Evolutionary conservation across 2,329 filamentous ascomycete genomes (phyloP).

Genomic region (Helotiales sp.): DNA sequence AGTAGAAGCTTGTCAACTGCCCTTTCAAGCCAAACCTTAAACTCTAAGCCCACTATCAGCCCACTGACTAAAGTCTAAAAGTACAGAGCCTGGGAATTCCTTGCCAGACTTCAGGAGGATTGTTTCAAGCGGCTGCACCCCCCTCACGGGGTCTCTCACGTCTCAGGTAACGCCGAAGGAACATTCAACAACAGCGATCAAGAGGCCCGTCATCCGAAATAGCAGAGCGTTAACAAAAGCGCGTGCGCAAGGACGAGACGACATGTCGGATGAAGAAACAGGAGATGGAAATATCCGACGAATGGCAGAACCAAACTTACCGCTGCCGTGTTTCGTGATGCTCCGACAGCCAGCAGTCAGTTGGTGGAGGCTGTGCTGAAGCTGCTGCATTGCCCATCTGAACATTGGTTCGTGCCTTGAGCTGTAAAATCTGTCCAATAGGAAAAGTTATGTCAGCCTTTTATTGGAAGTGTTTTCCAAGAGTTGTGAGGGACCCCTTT

Average conservation of each 20-base stretch:
- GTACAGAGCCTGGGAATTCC: neutral
- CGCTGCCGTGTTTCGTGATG: constrained; percentile 4
- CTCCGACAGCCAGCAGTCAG: neutral
- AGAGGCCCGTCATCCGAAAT: neutral
- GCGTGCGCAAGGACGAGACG: neutral
- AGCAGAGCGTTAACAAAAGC: neutral
- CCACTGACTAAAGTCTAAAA: neutral
- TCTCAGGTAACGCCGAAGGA: constrained; percentile 2
- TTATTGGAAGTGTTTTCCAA: neutral
- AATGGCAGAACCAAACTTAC: neutral
- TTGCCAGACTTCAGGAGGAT: neutral
- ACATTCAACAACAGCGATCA: neutral
- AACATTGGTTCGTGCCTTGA: neutral
- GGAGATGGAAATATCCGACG: neutral
- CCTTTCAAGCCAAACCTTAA: neutral
- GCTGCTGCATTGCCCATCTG: neutral
- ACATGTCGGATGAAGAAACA: neutral
- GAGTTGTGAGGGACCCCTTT: constrained; percentile 2
- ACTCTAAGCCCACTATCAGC: neutral
- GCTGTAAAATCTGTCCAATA: neutral
- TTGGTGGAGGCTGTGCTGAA: constrained; percentile 15
- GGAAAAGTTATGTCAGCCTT: neutral
- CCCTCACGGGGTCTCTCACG: neutral
- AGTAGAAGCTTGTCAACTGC: neutral
- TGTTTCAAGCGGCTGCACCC: neutral